Evolutionary conservation across 306 rosid genomes (phyloP), one percentile per base, ranked within the genome.

Genomic region (Benincasa hispida): DNA sequence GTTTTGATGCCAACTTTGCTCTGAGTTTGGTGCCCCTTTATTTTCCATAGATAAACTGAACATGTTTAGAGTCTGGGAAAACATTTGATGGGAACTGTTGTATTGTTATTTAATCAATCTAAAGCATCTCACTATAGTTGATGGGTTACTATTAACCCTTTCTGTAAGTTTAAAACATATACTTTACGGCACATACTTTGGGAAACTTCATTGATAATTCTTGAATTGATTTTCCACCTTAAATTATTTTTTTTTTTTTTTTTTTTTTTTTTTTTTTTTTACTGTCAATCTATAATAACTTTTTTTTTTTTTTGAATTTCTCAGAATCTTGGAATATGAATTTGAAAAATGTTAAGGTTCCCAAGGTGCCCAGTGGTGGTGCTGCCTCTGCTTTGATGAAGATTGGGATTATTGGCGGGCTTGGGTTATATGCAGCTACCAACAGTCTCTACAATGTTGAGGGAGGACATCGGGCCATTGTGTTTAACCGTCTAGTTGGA

Each of bases 371-470:
- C 0, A 81, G 88, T n/a, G 89, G 94, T 10, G 91, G 91, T 50
- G 86, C 87, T 24, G 72, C 83, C 54, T 85, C 92, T 25, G 77
- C 88, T 5, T 79, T 89, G 81, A 48, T 87, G 68, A 85, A 82
- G 77, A 56, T 91, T 34, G 94, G 93, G 34, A 3, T 87, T 76
- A 17, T 86, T 66, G 89, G 93, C 58, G 86, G 89, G 22, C 62
- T 91, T 82, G 97, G 91, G 59, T 18, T 83, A 76, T 91, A 88
- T 82, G 91, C 82, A 56, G 89, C 85, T 77, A 8, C 85, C 45
- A 84, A 90, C 73, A 87, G 94, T 87, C 94, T 91, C 72, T 93
- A 90, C 96, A 90, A 91, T 78, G 97, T 91, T 25, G 96, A 93
- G 74, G 97, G 96, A 83, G 91, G 97, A 19, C 93, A 89, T 79